Evolutionary conservation across 2,329 filamentous ascomycete genomes (phyloP), one percentile per base, ranked within the genome.

Genomic region (Colletotrichum sp.): DNA sequence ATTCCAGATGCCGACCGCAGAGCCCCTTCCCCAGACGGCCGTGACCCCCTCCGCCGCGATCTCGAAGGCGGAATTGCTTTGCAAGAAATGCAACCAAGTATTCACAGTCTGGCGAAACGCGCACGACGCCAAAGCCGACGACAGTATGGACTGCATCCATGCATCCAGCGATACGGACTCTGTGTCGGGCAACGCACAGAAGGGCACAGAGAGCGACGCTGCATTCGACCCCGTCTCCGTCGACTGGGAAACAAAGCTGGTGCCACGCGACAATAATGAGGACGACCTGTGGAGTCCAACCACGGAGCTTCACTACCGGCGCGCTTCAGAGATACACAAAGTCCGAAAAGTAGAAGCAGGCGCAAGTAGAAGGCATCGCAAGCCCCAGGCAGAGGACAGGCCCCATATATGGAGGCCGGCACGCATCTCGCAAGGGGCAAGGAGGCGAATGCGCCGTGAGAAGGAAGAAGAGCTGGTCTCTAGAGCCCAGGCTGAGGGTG

Each of bases 41-140:
- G n/a, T 43, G 38, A 10, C 14, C 16, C 38, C 38, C 4, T 43
- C 38, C 38, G 1, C 38, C 38, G 16, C 0, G 38, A 43, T 9
- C 8, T n/a, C 36, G 1, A 0, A 38, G 36, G 36, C 1, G 0
- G 36, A 38, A 8, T 0, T 38, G 36, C 36, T 18, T 38, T 38
- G 36, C 36, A 18, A 16, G 36, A 36, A 36, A 36, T 36, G 34
- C 34, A 36, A 36, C 1, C 36, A 18, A 43, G 16, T 9, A 43
- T 0, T 8, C 38, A n/a, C 38, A n/a, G 0, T 5, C 0, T 43
- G 1, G 1, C 16, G 0, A 43, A 43, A 43, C 16, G 4, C 38
- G 16, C 38, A 18, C 0, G 16, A 43, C 4, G 16, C 38, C 0
- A 1, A 10, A 43, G 38, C 10, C 8, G 16, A 43, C 38, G 0